phyloP scores from a whole-genome alignment of 2,329 filamentous ascomycete species.

The Diaporthe velutina region DNA sequence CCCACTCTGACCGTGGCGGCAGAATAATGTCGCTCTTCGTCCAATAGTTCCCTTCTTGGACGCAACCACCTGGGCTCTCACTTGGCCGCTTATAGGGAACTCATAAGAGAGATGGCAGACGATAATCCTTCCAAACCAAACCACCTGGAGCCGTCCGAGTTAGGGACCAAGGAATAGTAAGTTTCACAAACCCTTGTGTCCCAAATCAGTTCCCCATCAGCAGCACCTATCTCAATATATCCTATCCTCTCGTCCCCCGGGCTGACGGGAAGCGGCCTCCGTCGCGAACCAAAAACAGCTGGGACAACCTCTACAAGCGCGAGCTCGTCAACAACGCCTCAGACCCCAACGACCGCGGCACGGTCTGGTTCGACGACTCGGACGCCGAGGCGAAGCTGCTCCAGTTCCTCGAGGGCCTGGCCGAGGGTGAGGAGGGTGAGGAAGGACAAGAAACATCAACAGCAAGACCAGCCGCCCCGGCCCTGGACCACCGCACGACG shows the following conservation, averaged over 20 bases:
- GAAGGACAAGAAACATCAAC: background rate
- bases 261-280: background rate
- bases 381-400: constrained; percentile 87
- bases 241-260: background rate
- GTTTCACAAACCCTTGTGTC: constrained; percentile 47
- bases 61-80: background rate
- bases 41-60: background rate
- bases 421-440: too few relatives aligned
- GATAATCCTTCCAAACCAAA: constrained; percentile 58
- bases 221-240: background rate
- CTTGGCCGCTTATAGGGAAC: too few relatives aligned
- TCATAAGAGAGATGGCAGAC: constrained; percentile 23
- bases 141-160: constrained; percentile 79
- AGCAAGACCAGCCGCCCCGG: too few relatives aligned
- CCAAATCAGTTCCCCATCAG: background rate
- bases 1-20: background rate
- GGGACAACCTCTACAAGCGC: constrained; percentile 79
- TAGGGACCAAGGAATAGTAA: constrained; percentile 94
- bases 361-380: constrained; percentile 96
- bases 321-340: constrained; percentile 79
- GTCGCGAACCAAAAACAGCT: constrained; percentile 62
- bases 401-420: constrained; percentile 68
- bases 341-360: constrained; percentile 84
- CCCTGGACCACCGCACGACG: constrained; percentile 52
- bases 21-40: constrained; percentile 1